Evolutionary conservation across 345 rosid genomes (phyloP).

Genomic region (Gossypium stocksii): DNA sequence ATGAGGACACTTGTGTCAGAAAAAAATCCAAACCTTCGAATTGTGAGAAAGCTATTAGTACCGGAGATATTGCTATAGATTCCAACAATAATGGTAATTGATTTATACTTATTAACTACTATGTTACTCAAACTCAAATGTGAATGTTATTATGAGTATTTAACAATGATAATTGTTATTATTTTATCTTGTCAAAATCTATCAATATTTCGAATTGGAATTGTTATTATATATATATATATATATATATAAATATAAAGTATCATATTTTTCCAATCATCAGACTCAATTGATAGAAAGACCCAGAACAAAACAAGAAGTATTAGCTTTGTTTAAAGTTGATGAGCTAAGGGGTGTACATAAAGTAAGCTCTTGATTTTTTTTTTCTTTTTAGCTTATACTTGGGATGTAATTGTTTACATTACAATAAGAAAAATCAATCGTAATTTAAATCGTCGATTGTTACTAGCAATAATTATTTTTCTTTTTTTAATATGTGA

Average conservation of each 20-base stretch:
- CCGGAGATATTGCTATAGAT: neutral
- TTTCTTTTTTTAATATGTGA: too few species aligned
- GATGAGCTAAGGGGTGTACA: neutral
- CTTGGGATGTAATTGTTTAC: too few species aligned
- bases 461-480: neutral
- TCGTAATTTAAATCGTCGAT: neutral
- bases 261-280: neutral
- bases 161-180: too few species aligned
- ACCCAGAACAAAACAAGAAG: neutral
- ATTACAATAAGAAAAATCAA: too few species aligned
- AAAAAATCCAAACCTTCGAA: neutral
- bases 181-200: neutral
- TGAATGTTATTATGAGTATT: too few species aligned
- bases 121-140: too few species aligned
- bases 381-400: neutral
- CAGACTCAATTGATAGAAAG: neutral
- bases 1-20: neutral
- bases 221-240: neutral
- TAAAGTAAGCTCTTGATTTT: neutral
- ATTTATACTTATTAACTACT: too few species aligned
- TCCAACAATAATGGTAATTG: neutral
- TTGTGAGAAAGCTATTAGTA: rapidly evolving
- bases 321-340: neutral
- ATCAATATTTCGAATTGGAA: neutral
- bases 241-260: neutral